Conservation (phyloP, 495 filamentous ascomycete genomes). For the Sordaria brevicollis region DNA sequence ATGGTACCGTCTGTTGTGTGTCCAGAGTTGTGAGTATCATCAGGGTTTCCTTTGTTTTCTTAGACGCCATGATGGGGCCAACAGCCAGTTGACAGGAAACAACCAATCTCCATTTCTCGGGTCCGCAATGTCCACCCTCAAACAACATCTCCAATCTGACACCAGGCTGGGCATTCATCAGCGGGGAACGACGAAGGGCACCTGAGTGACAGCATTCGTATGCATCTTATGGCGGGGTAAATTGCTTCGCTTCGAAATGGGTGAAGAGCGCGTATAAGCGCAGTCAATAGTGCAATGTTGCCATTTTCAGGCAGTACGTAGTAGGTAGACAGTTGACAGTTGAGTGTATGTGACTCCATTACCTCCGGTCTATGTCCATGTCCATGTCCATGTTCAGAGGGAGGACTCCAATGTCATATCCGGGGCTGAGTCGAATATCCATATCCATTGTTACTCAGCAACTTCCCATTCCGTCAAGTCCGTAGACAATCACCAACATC, state of each 20-base stretch:
- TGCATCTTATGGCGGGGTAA: background rate
- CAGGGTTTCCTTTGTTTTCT: background rate
- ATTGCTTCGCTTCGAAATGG: background rate
- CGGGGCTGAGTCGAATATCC: background rate
- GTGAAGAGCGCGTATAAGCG: background rate
- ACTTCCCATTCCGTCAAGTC: background rate
- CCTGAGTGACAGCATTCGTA: background rate
- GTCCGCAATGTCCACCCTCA: background rate
- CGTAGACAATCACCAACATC: background rate
- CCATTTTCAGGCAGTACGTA: background rate
- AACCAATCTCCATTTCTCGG: background rate
- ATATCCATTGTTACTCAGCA: background rate
- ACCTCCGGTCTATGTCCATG: too few species aligned
- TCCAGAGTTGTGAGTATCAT: too few species aligned
- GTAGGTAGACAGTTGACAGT: too few species aligned
- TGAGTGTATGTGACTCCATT: too few species aligned
- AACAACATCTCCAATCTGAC: background rate
- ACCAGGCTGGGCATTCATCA: background rate
- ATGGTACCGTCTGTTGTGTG: too few species aligned
- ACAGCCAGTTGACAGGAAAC: background rate
- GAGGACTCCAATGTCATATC: background rate
- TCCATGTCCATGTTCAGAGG: background rate
- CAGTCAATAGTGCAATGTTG: background rate
- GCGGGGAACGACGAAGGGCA: background rate
- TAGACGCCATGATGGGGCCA: background rate